These are phyloP conservation scores for Aeschynomene evenia DNA, from an alignment of 306 rosid species.

Conservation along the genomic window DNA sequence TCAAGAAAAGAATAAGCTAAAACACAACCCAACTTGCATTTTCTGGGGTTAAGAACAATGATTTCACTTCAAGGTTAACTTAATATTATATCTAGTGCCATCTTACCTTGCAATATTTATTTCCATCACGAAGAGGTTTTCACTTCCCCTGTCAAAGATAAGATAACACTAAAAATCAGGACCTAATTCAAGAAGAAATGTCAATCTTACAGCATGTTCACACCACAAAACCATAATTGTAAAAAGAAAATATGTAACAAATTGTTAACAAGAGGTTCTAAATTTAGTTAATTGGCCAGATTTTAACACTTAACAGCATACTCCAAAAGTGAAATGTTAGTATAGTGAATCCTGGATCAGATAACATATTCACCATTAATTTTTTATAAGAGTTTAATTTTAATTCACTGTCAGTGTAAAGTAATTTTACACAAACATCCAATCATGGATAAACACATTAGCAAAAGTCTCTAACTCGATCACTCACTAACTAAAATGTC, in stretches of 20 bases:
- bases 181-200: not conserved
- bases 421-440: no score
- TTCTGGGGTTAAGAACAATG: slow-evolving; percentile 6
- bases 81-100: not conserved
- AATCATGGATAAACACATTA: no score
- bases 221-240: slow-evolving; percentile 2
- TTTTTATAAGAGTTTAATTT: no score
- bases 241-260: slow-evolving; percentile 2
- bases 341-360: not conserved
- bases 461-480: no score
- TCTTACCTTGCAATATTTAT: slow-evolving; percentile 41
- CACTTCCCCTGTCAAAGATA: slow-evolving; percentile 26
- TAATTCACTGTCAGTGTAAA: no score
- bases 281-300: not conserved
- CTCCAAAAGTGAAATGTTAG: not conserved
- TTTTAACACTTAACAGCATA: slow-evolving; percentile 3
- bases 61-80: not conserved
- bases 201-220: not conserved
- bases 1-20: not conserved
- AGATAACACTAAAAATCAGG: slow-evolving; percentile 7
- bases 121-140: slow-evolving; percentile 34
- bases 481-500: no score
- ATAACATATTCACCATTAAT: not conserved
- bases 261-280: slow-evolving; percentile 8
- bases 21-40: not conserved